These are phyloP conservation scores for Sporothrix protearum DNA, from an alignment of 2,329 filamentous ascomycete species.

Conservation along the genomic window DNA sequence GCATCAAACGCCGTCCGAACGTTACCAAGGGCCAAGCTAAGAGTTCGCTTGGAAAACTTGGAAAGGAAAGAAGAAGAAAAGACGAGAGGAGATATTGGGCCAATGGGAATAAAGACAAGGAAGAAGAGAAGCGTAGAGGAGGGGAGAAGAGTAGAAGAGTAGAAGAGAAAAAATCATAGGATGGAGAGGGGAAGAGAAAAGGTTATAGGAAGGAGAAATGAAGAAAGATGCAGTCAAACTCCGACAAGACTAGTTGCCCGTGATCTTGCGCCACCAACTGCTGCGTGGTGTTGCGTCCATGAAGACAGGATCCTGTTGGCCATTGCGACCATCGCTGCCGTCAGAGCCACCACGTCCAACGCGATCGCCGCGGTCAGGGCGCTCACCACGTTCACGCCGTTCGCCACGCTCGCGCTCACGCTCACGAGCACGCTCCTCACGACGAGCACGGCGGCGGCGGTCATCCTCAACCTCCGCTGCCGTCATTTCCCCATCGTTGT, in stretches of 20 bases:
- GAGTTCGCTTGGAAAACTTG: background rate
- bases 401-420: constrained; percentile 19
- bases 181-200: background rate
- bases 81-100: background rate
- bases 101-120: background rate
- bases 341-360: constrained; percentile 31
- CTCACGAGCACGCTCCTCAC: constrained; percentile 34
- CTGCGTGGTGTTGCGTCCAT: constrained; percentile 49
- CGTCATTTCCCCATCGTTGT: constrained; percentile 40
- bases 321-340: constrained; percentile 39
- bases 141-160: background rate
- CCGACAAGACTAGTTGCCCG: constrained; percentile 30
- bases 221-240: background rate
- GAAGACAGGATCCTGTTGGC: constrained; percentile 41
- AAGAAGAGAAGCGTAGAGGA: background rate
- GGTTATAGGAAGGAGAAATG: background rate
- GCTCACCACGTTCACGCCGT: constrained; percentile 22
- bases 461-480: constrained; percentile 36
- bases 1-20: background rate
- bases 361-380: constrained; percentile 31
- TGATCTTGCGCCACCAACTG: constrained; percentile 60
- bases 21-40: background rate
- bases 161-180: background rate
- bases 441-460: constrained; percentile 31
- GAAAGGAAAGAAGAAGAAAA: background rate